Evolutionary conservation across 495 filamentous ascomycete species (phyloP).

Genomic region (Penicillium salamii): DNA sequence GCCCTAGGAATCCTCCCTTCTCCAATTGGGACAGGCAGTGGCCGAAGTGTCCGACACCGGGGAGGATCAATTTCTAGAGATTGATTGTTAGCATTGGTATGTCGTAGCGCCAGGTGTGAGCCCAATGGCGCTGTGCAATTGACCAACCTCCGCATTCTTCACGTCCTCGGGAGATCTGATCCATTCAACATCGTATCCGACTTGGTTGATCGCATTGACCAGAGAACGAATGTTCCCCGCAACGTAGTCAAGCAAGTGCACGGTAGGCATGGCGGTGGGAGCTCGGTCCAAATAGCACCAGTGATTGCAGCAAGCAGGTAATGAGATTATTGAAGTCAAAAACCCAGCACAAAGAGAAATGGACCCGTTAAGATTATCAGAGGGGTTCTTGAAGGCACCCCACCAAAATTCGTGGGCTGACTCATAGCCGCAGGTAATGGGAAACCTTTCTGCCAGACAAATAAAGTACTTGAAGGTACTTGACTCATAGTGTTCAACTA

Average conservation of each 20-base stretch:
- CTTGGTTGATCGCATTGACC: conserved; percentile 93
- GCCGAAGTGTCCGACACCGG: conserved; percentile 95
- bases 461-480: conserved; percentile 5
- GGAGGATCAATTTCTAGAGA: conserved; percentile 78
- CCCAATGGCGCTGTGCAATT: neutral
- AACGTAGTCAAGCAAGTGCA: conserved; percentile 85
- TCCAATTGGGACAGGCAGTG: conserved; percentile 86
- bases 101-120: neutral
- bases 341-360: neutral
- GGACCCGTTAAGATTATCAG: neutral
- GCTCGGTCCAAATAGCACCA: neutral
- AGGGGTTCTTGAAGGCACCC: conserved; percentile 12
- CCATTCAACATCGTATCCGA: conserved; percentile 93
- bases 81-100: conserved; percentile 16
- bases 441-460: conserved; percentile 26
- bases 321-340: neutral
- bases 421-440: conserved; percentile 16
- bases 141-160: conserved; percentile 71
- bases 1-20: conserved; percentile 73
- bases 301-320: neutral
- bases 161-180: conserved; percentile 81
- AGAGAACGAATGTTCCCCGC: conserved; percentile 91
- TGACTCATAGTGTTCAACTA: too few species aligned
- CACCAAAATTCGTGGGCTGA: conserved; percentile 27
- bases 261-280: conserved; percentile 68